A percentile compares a stretch with the other conserved stretches of the same genome.
Evolutionary conservation across 1,284 basidiomycete species (phyloP).

Genomic region (Boletellus deceptivus): DNA sequence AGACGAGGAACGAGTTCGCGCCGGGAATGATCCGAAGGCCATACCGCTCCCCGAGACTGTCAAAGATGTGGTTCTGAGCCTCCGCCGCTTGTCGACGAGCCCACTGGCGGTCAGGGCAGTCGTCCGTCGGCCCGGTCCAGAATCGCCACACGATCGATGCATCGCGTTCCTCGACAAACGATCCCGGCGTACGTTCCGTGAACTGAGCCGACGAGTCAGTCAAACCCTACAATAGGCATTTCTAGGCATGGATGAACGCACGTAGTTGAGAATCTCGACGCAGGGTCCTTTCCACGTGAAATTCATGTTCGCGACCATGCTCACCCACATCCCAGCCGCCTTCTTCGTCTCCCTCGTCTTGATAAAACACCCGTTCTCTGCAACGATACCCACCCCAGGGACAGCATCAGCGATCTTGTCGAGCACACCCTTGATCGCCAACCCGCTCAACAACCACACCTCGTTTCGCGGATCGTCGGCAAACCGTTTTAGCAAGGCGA

Average conservation of each 20-base stretch:
- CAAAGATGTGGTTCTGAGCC: constrained; percentile 89
- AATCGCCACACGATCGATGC: constrained; percentile 84
- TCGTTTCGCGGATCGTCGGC: constrained; percentile 67
- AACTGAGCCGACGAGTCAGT: constrained; percentile 48
- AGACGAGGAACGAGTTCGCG: constrained; percentile 74
- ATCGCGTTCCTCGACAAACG: constrained; percentile 82
- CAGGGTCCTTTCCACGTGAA: constrained; percentile 78
- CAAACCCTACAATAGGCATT: not conserved
- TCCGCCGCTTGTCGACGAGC: constrained; percentile 83
- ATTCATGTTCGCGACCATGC: constrained; percentile 77
- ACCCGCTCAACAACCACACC: constrained; percentile 81
- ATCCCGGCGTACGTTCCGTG: constrained; percentile 82
- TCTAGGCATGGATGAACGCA: constrained; percentile 37
- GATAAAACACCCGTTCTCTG: constrained; percentile 87
- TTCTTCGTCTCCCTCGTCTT: constrained; percentile 45
- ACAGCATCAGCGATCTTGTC: constrained; percentile 59
- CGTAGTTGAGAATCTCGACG: constrained; percentile 79
- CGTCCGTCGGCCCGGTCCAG: constrained; percentile 55
- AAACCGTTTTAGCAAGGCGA: constrained; percentile 61
- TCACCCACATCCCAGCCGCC: constrained; percentile 59
- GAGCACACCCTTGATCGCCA: constrained; percentile 61
- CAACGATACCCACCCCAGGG: constrained; percentile 77
- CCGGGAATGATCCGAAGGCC: constrained; percentile 80
- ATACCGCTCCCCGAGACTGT: constrained; percentile 78
- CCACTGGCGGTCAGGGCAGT: constrained; percentile 65